These are phyloP conservation scores for Acacia acuminata DNA, from an alignment of 306 rosid species.

Conservation along the genomic window DNA sequence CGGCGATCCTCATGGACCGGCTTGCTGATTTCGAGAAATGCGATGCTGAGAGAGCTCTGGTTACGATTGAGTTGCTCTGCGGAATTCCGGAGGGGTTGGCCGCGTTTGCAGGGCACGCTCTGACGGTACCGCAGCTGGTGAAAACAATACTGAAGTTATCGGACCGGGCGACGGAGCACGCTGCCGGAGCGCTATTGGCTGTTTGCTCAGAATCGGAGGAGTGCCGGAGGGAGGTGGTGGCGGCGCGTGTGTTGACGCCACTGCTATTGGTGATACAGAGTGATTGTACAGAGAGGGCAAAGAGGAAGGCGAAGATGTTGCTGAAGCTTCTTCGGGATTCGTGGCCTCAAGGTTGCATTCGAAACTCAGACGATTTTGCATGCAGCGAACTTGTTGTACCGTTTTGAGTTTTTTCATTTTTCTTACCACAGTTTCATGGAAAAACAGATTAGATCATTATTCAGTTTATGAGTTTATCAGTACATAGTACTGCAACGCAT, in stretches of 20 bases:
- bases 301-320: conserved; percentile 85
- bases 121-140: conserved; percentile 78
- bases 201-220: conserved; percentile 72
- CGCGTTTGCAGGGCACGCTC: conserved; percentile 66
- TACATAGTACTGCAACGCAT: neutral
- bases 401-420: conserved; percentile 26
- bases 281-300: conserved; percentile 87
- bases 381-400: conserved; percentile 66
- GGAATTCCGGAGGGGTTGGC: conserved; percentile 60
- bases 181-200: conserved; percentile 78
- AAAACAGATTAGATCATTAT: no score
- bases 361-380: conserved; percentile 75
- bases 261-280: conserved; percentile 79
- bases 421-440: no score
- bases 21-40: conserved; percentile 78
- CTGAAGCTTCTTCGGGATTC: conserved; percentile 96
- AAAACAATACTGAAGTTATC: conserved; percentile 76
- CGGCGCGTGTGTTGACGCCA: conserved; percentile 78
- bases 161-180: conserved; percentile 87
- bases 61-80: conserved; percentile 78
- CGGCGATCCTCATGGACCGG: conserved; percentile 61
- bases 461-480: conserved; percentile 24
- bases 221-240: conserved; percentile 70
- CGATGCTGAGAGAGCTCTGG: conserved; percentile 82
- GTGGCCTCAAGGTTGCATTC: conserved; percentile 83